phyloP scores from a whole-genome alignment of 148 eudicot species.

The Silene uniflora region DNA sequence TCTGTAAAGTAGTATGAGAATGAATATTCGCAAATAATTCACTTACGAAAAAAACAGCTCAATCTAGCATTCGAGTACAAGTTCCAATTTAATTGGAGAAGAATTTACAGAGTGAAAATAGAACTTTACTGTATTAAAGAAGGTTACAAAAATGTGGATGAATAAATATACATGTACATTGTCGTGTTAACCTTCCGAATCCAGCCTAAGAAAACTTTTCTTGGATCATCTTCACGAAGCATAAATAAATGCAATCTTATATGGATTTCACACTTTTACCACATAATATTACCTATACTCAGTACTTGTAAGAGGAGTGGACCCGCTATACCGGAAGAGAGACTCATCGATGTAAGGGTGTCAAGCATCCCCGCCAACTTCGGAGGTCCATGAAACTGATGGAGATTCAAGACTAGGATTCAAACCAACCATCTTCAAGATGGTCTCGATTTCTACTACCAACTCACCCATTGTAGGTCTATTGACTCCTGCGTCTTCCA shows the following conservation, averaged over 20 bases:
- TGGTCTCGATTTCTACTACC: constrained; percentile 63
- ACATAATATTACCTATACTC: background rate
- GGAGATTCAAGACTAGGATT: constrained; percentile 28
- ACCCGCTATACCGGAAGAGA: background rate
- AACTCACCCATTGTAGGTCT: constrained; percentile 79
- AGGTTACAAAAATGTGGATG: background rate
- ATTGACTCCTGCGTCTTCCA: constrained; percentile 59
- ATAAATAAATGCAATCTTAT: no score
- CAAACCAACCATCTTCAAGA: constrained; percentile 25
- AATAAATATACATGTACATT: background rate
- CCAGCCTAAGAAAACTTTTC: no score
- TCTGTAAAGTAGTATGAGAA: background rate
- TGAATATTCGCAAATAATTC: background rate
- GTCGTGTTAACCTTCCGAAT: background rate
- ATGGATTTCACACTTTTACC: no score
- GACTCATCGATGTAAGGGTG: constrained; percentile 24
- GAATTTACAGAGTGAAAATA: background rate
- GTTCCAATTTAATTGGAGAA: background rate
- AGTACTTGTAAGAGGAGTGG: background rate
- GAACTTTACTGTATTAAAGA: background rate
- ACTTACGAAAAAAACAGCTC: background rate
- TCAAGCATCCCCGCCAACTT: background rate
- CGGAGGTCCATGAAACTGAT: constrained; percentile 12
- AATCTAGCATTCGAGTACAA: background rate
- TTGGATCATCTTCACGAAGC: no score